Conservation (phyloP, 306 rosid species). For the Notholithocarpus densiflorus region DNA sequence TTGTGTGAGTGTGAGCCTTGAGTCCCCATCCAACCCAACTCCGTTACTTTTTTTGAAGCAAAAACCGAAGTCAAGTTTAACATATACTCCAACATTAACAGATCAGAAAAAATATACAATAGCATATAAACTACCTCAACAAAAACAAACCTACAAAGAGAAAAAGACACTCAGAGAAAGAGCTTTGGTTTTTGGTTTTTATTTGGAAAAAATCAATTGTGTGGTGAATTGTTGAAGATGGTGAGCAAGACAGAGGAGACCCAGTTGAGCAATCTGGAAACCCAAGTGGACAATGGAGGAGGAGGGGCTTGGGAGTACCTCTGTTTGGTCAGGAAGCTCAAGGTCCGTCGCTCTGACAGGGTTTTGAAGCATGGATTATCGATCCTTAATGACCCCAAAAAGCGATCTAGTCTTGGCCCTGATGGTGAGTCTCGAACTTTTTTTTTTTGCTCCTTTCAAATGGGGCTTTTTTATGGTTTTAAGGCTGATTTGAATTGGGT, state of each 20-base stretch:
- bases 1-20: too few species aligned
- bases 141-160: too few species aligned
- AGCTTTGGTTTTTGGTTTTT: too few species aligned
- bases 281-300: slow-evolving; percentile 95
- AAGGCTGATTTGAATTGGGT: slow-evolving; percentile 1
- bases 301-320: slow-evolving; percentile 99
- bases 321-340: slow-evolving; percentile 72
- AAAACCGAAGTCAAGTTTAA: too few species aligned
- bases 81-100: too few species aligned
- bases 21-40: too few species aligned
- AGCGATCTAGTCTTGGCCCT: slow-evolving; percentile 69
- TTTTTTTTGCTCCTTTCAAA: background rate
- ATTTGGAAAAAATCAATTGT: too few species aligned
- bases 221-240: slow-evolving; percentile 48
- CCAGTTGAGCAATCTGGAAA: slow-evolving; percentile 71
- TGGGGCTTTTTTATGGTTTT: background rate
- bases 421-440: slow-evolving; percentile 51
- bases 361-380: slow-evolving; percentile 77
- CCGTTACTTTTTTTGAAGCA: too few species aligned
- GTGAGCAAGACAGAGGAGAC: slow-evolving; percentile 78
- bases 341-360: slow-evolving; percentile 84
- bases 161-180: too few species aligned
- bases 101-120: too few species aligned
- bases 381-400: slow-evolving; percentile 70
- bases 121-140: background rate